Evolutionary conservation across 495 filamentous ascomycete genomes (phyloP).

Genomic region (Talaromyces adpressus): DNA sequence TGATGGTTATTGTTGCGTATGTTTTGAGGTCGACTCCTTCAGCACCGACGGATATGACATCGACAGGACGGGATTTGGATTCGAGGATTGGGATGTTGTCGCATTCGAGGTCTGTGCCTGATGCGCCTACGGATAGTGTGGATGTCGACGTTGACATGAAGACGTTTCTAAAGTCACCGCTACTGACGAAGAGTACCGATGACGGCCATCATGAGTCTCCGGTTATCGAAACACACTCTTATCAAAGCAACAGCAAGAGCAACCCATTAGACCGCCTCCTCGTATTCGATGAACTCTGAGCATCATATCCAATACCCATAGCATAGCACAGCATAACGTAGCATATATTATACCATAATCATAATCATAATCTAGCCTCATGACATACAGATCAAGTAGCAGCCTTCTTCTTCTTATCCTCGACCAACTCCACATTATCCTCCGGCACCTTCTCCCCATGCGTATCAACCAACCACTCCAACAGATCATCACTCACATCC

Average conservation of each 20-base stretch:
- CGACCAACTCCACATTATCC: constrained; percentile 88
- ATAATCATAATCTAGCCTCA: background rate
- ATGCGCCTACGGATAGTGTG: background rate
- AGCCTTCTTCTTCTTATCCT: constrained; percentile 87
- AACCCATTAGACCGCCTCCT: background rate
- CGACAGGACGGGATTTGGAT: background rate
- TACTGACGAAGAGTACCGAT: background rate
- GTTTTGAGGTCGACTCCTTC: constrained; percentile 18
- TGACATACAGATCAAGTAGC: background rate
- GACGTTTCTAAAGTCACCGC: background rate
- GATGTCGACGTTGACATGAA: background rate
- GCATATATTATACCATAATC: background rate
- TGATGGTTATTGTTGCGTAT: constrained; percentile 37
- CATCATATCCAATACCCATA: background rate
- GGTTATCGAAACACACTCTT: background rate
- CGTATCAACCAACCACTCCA: constrained; percentile 81
- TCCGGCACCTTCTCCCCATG: constrained; percentile 77
- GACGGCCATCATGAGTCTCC: background rate
- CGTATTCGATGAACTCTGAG: constrained; percentile 3
- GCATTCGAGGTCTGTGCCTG: background rate
- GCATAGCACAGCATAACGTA: background rate
- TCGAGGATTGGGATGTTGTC: background rate
- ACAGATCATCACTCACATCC: constrained; percentile 90
- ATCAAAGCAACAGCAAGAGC: background rate
- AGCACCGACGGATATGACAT: background rate